Base-by-base conservation (phyloP, 768 basidiomycete genomes). In the Hortiboletus flavorubellus region DNA sequence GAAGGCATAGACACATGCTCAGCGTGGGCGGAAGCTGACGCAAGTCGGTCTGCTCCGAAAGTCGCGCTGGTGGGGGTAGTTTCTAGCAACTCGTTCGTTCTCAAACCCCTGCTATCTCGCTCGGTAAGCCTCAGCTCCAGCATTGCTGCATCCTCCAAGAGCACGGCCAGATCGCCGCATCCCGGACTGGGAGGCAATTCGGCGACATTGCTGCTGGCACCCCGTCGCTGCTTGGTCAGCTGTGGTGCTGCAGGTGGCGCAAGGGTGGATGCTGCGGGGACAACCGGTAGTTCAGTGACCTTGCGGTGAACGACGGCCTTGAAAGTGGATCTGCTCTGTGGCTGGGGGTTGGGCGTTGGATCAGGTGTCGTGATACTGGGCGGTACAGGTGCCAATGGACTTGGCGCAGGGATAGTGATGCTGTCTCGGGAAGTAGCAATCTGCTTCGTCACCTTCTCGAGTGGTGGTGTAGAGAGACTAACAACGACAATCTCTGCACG, bases 241-340 rank as follows among this genome's bases (percentile, higher is more conserved):
- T 70, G 72, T 30, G 73, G 72, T 9, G 71, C 66, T 43, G 61
- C 61, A 11, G 62, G 47, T 9, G 61, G 54, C 8, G 56, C 56
- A 33, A 65, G 68, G 54, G 0, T 44, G 44, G 51, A 50, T 6
- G 56, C 29, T 23, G 51, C 33, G 1, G 74, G 51, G 10, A 64
- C 18, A 30, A 62, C 51, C 18, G 65, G 44, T 2, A 55, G 45
- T 49, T 83, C 81, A 5, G 75, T 72, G 29, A 81, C 74, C 61
- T 80, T 84, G 55, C 75, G 69, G 59, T 85, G 84, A 39, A 86
- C 84, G 15, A 84, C 79, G 26, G 84, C 81, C 46, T 71, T 76
- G 68, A 85, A 85, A 5, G 74, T 71, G 11, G 59, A 23, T 42
- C 58, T 72, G 31, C 40, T 52, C 41, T 56, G 60, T 12, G 48